Percentiles rank a stretch among this genome's conserved stretches.
These are phyloP conservation scores for Yarrowia deformans DNA, from an alignment of 805 yeast genomes.

Conservation along the genomic window DNA sequence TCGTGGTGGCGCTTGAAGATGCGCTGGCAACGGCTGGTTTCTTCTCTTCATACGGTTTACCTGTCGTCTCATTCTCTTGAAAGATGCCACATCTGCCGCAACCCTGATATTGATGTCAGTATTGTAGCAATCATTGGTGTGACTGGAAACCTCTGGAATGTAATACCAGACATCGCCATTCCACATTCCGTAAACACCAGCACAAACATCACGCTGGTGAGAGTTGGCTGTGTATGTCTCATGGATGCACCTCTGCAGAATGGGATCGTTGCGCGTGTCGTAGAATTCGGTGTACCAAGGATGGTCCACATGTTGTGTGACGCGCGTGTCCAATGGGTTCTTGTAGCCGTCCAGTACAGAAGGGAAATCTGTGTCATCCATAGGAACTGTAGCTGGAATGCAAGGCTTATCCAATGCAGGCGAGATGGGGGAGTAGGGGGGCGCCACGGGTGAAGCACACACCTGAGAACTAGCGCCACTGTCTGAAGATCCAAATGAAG, in stretches of 20 bases:
- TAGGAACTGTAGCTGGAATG: not conserved
- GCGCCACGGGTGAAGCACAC: conserved; percentile 9
- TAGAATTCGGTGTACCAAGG: conserved; percentile 28
- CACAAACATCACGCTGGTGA: conserved; percentile 10
- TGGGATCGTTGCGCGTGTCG: conserved; percentile 17
- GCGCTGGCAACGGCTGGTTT: conserved; percentile 1
- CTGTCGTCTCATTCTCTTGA: conserved; percentile 22
- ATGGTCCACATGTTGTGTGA: not conserved
- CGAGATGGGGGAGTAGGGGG: conserved; percentile 12
- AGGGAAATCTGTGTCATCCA: conserved; percentile 4
- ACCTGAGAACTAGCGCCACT: not conserved
- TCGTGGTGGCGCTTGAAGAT: not conserved
- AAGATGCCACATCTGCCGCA: conserved; percentile 14
- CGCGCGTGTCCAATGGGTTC: conserved; percentile 16
- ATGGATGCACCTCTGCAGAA: conserved; percentile 1
- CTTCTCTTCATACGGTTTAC: conserved; percentile 6
- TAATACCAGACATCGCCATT: conserved; percentile 31
- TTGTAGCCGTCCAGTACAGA: conserved; percentile 9
- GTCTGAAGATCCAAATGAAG: not conserved
- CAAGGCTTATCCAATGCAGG: not conserved
- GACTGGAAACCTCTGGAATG: conserved; percentile 5
- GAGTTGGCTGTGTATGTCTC: conserved; percentile 1
- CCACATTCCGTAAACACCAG: conserved; percentile 31
- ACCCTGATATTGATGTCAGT: conserved; percentile 12
- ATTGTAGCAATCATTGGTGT: conserved; percentile 26